phyloP scores from a whole-genome alignment of 2,329 filamentous ascomycete genomes.

The Podosphaera aphanis region DNA sequence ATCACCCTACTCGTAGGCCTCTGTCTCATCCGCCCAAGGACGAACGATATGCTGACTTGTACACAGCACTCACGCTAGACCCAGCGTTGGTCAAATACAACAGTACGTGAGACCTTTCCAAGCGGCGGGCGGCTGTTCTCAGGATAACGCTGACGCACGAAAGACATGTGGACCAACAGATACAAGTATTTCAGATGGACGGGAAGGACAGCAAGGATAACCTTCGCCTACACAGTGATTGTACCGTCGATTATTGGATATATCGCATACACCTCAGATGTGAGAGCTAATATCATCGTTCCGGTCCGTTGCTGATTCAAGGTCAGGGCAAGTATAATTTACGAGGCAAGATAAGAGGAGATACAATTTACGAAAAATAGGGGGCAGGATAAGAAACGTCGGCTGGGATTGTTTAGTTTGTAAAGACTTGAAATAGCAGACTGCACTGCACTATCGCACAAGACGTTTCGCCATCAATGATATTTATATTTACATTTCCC shows the following conservation, averaged over 20 bases:
- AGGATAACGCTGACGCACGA: slow-evolving; percentile 3
- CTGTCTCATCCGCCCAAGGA: neutral
- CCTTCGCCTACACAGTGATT: slow-evolving; percentile 50
- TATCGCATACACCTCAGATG: slow-evolving; percentile 60
- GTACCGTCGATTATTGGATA: slow-evolving; percentile 50
- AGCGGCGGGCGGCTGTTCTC: neutral
- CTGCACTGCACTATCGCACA: neutral
- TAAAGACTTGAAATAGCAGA: neutral
- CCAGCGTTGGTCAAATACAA: slow-evolving; percentile 33
- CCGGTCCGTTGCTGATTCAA: slow-evolving; percentile 7
- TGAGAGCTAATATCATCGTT: slow-evolving; percentile 26
- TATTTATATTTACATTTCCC: neutral
- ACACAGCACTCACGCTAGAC: slow-evolving; percentile 14
- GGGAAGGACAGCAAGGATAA: slow-evolving; percentile 53
- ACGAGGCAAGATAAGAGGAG: slow-evolving; percentile 70
- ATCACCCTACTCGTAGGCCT: slow-evolving; percentile 21
- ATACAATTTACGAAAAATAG: slow-evolving; percentile 59
- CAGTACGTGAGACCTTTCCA: slow-evolving; percentile 18
- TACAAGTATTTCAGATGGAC: slow-evolving; percentile 96
- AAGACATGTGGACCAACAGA: slow-evolving; percentile 65
- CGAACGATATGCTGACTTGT: slow-evolving; percentile 6
- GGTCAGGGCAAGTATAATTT: slow-evolving; percentile 63
- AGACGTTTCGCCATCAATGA: neutral
- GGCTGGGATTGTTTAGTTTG: neutral
- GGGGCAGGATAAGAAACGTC: neutral